Base-by-base conservation (phyloP, 2,329 filamentous ascomycete species). In the Botryotinia narcissicola region DNA sequence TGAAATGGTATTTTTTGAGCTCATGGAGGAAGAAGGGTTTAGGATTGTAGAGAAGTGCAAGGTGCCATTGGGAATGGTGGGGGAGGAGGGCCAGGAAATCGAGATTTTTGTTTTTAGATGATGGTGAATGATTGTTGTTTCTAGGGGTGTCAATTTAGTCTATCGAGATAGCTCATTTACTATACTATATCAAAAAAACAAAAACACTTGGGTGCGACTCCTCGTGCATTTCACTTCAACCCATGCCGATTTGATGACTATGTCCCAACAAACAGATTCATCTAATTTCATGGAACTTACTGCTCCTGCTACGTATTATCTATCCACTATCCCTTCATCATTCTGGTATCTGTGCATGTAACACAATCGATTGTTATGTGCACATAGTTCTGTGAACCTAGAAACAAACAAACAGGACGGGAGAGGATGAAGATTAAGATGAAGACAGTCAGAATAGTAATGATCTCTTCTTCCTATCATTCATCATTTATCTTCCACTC, bases 1-100 rank as follows among this genome's bases (percentile, higher is more conserved):
- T 75, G 91, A 93, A 80, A 83, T 85, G 10, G 82, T 89, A 4
- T 93, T 93, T 81, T 92, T 92, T 79, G 85, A 89, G 7, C 81
- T 92, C 61, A 90, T 90, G 84, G 75, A 79, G 54, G 77, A 81
- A 40, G 71, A n/a, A 29, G 73, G 64, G 4, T 79, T 76, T 73
- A 64, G 18, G 42, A 62, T 78, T 18, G 73, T 48, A 35, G 79
- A 78, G 72, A 76, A 73, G 35, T 63, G 67, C 1, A 72, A 54
- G 29, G 29, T 80, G 4, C 73, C 72, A 1, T 37, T 81, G 59
- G 74, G 74, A 0, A 74, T 80, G 42, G 40, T 80, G 18, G 78
- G 77, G 0, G 77, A 70, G 25, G 78, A 79, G 68, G 76, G 40
- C 5, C 75, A 80, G 73, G 78, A 79, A 70, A 79, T 80, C 73